Percentiles rank a stretch among this genome's conserved stretches.
Conservation (phyloP, 2,329 filamentous ascomycete genomes). For the Fusarium sp. region DNA sequence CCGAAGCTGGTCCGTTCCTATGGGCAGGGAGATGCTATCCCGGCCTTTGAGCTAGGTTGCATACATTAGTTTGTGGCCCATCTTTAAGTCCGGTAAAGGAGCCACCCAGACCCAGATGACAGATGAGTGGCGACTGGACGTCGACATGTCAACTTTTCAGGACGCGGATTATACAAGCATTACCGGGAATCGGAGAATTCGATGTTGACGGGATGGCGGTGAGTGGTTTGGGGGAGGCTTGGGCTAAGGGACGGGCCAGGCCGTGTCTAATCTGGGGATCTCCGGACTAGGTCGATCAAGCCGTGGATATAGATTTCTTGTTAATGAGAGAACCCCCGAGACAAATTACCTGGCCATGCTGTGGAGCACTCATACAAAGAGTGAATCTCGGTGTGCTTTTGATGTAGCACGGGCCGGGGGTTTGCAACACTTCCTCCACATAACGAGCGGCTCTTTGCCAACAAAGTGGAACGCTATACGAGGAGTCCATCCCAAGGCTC, state of each 20-base stretch:
- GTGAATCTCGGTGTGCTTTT: constrained; percentile 1
- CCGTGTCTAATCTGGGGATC: constrained; percentile 22
- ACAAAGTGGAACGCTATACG: background rate
- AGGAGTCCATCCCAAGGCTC: background rate
- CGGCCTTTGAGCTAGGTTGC: background rate
- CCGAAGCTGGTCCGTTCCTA: background rate
- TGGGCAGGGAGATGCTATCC: background rate
- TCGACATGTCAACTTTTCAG: background rate
- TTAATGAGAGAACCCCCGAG: background rate
- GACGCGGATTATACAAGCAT: background rate
- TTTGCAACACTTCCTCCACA: constrained; percentile 1
- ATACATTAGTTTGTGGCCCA: background rate
- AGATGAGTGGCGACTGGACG: background rate
- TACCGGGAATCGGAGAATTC: background rate
- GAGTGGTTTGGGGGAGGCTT: constrained; percentile 17
- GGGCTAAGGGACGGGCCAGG: constrained; percentile 28
- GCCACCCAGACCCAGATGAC: background rate
- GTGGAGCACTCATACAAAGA: background rate
- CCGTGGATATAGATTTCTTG: background rate
- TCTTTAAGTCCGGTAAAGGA: background rate
- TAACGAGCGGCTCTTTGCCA: background rate
- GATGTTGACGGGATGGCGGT: constrained; percentile 22
- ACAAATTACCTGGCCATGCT: background rate
- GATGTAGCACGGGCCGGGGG: constrained; percentile 6
- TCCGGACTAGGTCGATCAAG: background rate